phyloP scores from a whole-genome alignment of 2,329 filamentous ascomycete genomes.

The Fusarium heterosporum region DNA sequence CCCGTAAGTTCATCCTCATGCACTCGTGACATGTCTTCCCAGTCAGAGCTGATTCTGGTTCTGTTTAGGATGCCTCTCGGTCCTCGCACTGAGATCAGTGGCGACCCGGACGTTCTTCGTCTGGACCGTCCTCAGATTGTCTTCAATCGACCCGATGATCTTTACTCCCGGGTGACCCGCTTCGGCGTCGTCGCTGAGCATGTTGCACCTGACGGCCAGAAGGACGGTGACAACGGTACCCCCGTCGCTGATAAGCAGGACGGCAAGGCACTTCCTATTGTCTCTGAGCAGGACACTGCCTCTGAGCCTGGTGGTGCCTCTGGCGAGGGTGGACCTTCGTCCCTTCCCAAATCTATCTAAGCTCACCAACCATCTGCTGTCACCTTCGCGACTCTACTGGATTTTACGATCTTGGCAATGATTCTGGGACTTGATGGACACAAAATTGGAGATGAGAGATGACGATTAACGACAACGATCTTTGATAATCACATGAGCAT shows the following conservation, averaged over 20 bases:
- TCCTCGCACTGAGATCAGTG: not conserved
- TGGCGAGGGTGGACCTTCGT: not conserved
- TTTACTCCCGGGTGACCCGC: not conserved
- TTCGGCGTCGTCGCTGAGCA: too few relatives aligned
- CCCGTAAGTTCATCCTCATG: constrained; percentile 23
- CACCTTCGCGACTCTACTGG: not conserved
- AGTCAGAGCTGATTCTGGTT: not conserved
- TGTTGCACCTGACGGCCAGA: not conserved
- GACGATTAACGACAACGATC: not conserved
- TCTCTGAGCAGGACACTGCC: not conserved
- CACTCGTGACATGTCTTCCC: not conserved
- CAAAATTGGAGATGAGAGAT: not conserved
- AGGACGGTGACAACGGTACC: not conserved
- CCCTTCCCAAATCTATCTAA: constrained; percentile 1
- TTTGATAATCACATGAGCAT: not conserved
- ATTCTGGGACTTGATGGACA: not conserved
- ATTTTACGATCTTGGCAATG: not conserved
- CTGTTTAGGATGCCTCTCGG: not conserved
- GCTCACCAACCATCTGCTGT: not conserved
- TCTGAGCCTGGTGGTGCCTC: not conserved
- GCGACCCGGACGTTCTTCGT: not conserved
- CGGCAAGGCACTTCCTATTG: not conserved
- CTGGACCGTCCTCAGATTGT: not conserved
- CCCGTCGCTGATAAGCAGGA: not conserved
- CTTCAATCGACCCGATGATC: not conserved